Evolutionary conservation across 495 filamentous ascomycete genomes (phyloP).

Genomic region (Penicillium cinerascens): DNA sequence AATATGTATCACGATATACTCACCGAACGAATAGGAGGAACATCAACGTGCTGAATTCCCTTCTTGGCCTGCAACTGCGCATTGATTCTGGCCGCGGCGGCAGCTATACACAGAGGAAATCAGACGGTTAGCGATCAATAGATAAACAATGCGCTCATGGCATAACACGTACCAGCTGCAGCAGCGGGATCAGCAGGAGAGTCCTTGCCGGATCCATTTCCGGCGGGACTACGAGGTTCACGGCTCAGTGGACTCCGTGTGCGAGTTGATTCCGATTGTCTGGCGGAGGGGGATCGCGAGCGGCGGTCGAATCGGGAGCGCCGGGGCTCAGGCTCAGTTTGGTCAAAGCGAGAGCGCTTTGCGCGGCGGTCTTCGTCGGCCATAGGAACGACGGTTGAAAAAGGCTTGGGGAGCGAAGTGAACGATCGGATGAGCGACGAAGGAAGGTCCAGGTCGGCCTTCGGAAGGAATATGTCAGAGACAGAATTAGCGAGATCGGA

Average conservation of each 20-base stretch:
- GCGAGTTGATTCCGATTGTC: slow-evolving; percentile 58
- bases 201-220: slow-evolving; percentile 32
- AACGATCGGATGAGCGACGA: background rate
- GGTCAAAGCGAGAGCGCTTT: slow-evolving; percentile 90
- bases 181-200: slow-evolving; percentile 68
- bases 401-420: background rate
- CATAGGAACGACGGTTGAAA: slow-evolving; percentile 45
- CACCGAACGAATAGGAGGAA: slow-evolving; percentile 77
- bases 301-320: slow-evolving; percentile 81
- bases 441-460: slow-evolving; percentile 14
- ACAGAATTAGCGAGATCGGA: slow-evolving; percentile 6
- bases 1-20: slow-evolving; percentile 4
- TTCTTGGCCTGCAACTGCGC: slow-evolving; percentile 89
- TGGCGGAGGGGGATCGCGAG: slow-evolving; percentile 74
- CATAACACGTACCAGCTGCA: slow-evolving; percentile 63
- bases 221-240: slow-evolving; percentile 51
- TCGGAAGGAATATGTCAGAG: slow-evolving; percentile 22
- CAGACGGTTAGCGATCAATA: slow-evolving; percentile 14
- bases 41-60: slow-evolving; percentile 90
- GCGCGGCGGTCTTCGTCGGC: slow-evolving; percentile 72
- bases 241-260: slow-evolving; percentile 75
- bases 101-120: slow-evolving; percentile 51
- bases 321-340: slow-evolving; percentile 74
- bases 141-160: background rate
- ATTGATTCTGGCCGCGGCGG: slow-evolving; percentile 90